A percentile compares a stretch with the other conserved stretches of the same genome.
phyloP scores from a whole-genome alignment of 192 early-diverging fungal genomes.

The Backusella morwellensis region DNA sequence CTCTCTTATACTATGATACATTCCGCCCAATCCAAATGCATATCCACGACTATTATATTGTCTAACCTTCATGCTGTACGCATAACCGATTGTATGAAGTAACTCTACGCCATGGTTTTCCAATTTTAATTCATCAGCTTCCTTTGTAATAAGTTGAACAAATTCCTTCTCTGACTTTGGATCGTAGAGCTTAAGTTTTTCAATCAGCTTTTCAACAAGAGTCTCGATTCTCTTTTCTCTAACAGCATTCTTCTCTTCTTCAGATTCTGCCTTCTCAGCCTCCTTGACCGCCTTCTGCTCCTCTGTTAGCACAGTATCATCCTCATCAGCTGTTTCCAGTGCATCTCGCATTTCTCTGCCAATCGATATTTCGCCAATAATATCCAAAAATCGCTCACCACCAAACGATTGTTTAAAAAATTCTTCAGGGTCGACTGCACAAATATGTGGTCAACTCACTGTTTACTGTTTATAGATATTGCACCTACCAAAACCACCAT shows the following conservation, averaged over 20 bases:
- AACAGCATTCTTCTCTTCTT: constrained; percentile 58
- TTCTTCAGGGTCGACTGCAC: constrained; percentile 83
- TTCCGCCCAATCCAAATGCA: constrained; percentile 69
- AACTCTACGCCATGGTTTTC: constrained; percentile 95
- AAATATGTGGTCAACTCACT: neutral
- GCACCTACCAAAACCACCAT: constrained; percentile 60
- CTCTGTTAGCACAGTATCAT: constrained; percentile 36
- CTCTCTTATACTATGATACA: constrained; percentile 75
- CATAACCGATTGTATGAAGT: constrained; percentile 90
- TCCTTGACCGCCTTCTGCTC: constrained; percentile 63
- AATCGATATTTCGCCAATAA: constrained; percentile 98
- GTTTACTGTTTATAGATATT: neutral
- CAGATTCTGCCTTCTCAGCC: constrained; percentile 50
- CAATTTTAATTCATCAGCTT: constrained; percentile 84
- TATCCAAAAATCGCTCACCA: constrained; percentile 94
- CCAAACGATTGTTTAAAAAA: constrained; percentile 98
- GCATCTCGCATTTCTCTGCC: constrained; percentile 89
- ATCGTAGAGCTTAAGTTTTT: constrained; percentile 80
- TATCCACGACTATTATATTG: constrained; percentile 74
- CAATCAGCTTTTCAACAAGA: constrained; percentile 67
- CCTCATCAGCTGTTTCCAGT: constrained; percentile 59
- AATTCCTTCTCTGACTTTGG: constrained; percentile 59
- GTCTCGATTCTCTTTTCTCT: constrained; percentile 65
- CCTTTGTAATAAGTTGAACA: constrained; percentile 63
- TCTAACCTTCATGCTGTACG: constrained; percentile 85